phyloP scores from a whole-genome alignment of 176 grass and related monocot species.

The Melocanna baccifera region DNA sequence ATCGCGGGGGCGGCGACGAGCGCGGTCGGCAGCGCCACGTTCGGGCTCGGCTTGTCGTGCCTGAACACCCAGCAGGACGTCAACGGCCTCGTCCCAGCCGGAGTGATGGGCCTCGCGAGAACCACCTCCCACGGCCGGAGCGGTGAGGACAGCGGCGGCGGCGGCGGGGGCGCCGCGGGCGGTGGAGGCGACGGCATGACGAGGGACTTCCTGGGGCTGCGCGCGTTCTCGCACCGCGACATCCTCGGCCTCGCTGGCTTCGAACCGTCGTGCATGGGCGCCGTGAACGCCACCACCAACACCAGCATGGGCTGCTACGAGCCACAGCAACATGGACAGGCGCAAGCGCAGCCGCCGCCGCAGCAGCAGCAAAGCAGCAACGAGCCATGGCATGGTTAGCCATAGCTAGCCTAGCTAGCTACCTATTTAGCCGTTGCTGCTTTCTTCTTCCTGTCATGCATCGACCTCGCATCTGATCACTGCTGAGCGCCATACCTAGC shows the following conservation, averaged over 20 bases:
- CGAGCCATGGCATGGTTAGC: conserved; percentile 47
- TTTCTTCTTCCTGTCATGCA: conserved; percentile 19
- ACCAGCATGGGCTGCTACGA: conserved; percentile 29
- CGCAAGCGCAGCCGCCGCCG: neutral
- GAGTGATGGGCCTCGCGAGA: conserved; percentile 23
- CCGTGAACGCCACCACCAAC: conserved; percentile 22
- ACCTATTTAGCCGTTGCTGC: neutral
- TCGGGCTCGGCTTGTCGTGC: conserved; percentile 38
- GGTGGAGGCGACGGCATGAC: conserved; percentile 56
- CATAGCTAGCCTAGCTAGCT: conserved; percentile 43
- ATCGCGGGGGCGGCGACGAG: neutral
- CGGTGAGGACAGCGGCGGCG: conserved; percentile 32
- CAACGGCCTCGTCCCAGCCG: neutral
- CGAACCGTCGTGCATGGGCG: conserved; percentile 59
- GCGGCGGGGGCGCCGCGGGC: neutral
- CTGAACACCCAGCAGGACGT: conserved; percentile 22
- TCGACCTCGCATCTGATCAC: neutral
- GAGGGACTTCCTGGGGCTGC: conserved; percentile 87
- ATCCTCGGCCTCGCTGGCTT: conserved; percentile 70
- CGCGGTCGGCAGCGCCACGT: neutral
- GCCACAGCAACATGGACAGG: conserved; percentile 19
- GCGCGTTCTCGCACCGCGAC: conserved; percentile 69
- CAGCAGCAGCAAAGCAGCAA: conserved; percentile 35
- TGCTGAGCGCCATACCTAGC: conserved; percentile 12
- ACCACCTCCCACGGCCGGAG: conserved; percentile 29